phyloP scores from a whole-genome alignment of 2,329 filamentous ascomycete genomes.

The Zymoseptoria brevis region DNA sequence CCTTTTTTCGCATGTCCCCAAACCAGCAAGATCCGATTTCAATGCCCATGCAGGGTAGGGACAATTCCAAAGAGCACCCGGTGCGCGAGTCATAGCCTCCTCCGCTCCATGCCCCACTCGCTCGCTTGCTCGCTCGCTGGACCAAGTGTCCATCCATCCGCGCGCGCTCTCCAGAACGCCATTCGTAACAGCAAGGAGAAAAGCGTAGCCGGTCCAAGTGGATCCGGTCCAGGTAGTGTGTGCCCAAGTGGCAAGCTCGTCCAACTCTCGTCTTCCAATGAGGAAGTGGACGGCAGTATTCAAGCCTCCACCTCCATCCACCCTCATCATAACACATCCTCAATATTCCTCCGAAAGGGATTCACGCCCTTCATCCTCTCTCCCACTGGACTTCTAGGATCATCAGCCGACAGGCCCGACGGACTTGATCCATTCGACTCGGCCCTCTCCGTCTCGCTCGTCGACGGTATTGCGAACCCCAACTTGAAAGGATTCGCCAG shows the following conservation, averaged over 20 bases:
- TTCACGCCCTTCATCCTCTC: constrained; percentile 58
- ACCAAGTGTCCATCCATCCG: not conserved
- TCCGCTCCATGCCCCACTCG: too few relatives aligned
- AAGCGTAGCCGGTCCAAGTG: not conserved
- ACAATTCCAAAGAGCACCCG: too few relatives aligned
- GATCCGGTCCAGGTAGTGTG: too few relatives aligned
- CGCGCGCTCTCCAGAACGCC: not conserved
- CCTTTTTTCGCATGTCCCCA: too few relatives aligned
- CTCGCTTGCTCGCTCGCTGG: not conserved
- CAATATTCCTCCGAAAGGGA: constrained; percentile 69
- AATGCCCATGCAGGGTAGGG: too few relatives aligned
- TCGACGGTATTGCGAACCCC: constrained; percentile 45
- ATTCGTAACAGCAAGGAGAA: not conserved
- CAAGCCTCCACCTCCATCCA: not conserved
- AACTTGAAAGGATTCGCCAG: constrained; percentile 57
- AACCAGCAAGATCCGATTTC: too few relatives aligned
- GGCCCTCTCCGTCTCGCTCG: constrained; percentile 30
- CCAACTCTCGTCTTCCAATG: too few relatives aligned
- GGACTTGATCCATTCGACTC: too few relatives aligned
- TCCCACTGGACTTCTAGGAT: constrained; percentile 60
- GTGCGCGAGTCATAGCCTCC: too few relatives aligned
- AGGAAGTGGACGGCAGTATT: too few relatives aligned
- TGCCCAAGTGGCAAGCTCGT: too few relatives aligned
- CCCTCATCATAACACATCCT: constrained; percentile 57
- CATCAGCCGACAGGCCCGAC: constrained; percentile 23